Percentiles rank a stretch among this genome's conserved stretches.
Conservation (phyloP, 2,329 filamentous ascomycete genomes). For the Madurella mycetomatis region DNA sequence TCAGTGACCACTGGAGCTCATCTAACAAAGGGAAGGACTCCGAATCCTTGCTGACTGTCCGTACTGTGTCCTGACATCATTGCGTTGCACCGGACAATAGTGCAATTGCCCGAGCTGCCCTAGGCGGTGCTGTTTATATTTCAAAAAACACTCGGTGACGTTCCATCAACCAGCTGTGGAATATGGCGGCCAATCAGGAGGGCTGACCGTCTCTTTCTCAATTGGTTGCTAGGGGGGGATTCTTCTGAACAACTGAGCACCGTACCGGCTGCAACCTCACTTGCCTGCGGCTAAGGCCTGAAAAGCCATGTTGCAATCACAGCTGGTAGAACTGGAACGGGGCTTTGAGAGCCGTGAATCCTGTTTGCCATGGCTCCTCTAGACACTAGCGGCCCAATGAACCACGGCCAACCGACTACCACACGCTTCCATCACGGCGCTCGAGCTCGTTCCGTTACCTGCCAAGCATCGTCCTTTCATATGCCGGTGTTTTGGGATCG, state of each 20-base stretch:
- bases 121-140: not conserved
- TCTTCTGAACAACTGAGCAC: too few relatives aligned
- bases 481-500: not conserved
- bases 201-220: too few relatives aligned
- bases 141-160: not conserved
- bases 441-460: not conserved
- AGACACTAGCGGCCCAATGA: not conserved
- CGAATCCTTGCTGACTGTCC: not conserved
- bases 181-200: not conserved
- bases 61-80: slow-evolving; percentile 4
- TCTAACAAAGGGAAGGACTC: not conserved
- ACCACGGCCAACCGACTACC: not conserved
- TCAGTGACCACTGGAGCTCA: not conserved
- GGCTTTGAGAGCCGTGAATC: not conserved
- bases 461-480: slow-evolving; percentile 2
- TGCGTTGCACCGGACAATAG: slow-evolving; percentile 1
- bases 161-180: not conserved
- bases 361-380: slow-evolving; percentile 1
- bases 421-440: not conserved
- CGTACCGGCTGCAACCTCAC: too few relatives aligned
- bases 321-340: too few relatives aligned
- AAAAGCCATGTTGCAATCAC: too few relatives aligned
- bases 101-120: not conserved
- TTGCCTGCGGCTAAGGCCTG: too few relatives aligned
- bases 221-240: too few relatives aligned